Evolutionary conservation across 768 basidiomycete species (phyloP), one percentile per base, ranked within the genome.

Genomic region (Pholiota microspora): DNA sequence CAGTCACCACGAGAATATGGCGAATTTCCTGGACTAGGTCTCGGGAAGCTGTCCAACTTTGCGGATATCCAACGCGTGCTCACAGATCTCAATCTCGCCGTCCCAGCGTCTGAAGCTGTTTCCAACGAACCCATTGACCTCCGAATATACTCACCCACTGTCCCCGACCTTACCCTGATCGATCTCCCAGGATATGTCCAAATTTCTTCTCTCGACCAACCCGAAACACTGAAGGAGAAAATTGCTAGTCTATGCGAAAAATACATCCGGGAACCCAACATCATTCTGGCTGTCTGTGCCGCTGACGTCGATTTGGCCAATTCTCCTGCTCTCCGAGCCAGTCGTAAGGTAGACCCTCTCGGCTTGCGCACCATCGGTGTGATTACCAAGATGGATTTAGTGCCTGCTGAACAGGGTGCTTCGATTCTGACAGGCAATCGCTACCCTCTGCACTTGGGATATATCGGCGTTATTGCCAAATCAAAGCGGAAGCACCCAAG

Each of bases 241-340:
- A 96, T 99, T 57, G 77, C 89, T 0, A 63, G 67, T 7, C 76
- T 99, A 0, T 98, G 97, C 71, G 97, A 98, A 53, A 92, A 87
- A 67, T 99, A 99, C 69, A 99, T 99, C 63, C 85, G 92, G n/a
- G 94, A 98, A 67, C 96, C 97, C n/a, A 99, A 99, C 70, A 94
- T 99, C 70, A 89, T 98, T 62, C 83, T 99, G n/a, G 96, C 97
- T 4, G 92, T 99, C 15, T 99, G 97, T 67, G 92, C 97, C 7
- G 97, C 97, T 7, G 95, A 99, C 68, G 97, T 99, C 52, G 97
- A 99, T 73, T 80, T 99, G 10, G 97, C 97, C 56, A 99, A 99
- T 70, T 97, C 94, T 0, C 95, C 97, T 6, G 97, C 97, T 0
- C 75, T 99, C 47, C 80, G 94, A 47, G 94, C 97, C 0, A 95